Evolutionary conservation across 306 rosid genomes (phyloP).

Genomic region (Acacia melanoxylon): DNA sequence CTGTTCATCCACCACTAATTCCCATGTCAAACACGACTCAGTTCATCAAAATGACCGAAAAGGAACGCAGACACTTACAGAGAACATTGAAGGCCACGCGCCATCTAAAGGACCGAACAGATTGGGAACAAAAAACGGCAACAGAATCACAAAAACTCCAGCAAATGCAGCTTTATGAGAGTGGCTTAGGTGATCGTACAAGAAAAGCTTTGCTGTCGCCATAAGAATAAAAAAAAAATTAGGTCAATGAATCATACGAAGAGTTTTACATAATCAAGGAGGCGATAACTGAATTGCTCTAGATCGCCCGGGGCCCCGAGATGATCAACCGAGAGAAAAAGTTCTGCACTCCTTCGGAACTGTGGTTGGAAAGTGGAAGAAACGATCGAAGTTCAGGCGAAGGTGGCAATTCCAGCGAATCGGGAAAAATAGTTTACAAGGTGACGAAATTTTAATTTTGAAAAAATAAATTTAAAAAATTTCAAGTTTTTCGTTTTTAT

Average conservation of each 20-base stretch:
- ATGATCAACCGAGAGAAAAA: not conserved
- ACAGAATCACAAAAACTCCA: slow-evolving; percentile 60
- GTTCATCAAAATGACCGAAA: not conserved
- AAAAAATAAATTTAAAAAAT: too few relatives aligned
- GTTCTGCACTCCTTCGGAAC: not conserved
- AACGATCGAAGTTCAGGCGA: not conserved
- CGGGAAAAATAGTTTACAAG: too few relatives aligned
- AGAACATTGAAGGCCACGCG: slow-evolving; percentile 77
- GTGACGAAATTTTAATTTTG: too few relatives aligned
- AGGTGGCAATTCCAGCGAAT: not conserved
- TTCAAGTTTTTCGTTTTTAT: too few relatives aligned
- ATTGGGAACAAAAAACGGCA: slow-evolving; percentile 61
- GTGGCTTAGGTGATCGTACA: slow-evolving; percentile 33
- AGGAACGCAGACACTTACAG: slow-evolving; percentile 43
- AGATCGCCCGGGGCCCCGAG: not conserved
- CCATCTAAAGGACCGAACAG: slow-evolving; percentile 73
- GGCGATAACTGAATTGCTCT: not conserved
- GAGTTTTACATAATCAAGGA: not conserved
- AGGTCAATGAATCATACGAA: slow-evolving; percentile 1
- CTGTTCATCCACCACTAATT: slow-evolving; percentile 3
- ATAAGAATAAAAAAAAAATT: not conserved
- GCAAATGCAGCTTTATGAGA: slow-evolving; percentile 56
- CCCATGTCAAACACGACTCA: not conserved
- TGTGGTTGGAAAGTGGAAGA: not conserved
- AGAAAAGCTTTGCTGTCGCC: slow-evolving; percentile 32